Conservation (phyloP, 345 rosid genomes). For the Moricandia arvensis region DNA sequence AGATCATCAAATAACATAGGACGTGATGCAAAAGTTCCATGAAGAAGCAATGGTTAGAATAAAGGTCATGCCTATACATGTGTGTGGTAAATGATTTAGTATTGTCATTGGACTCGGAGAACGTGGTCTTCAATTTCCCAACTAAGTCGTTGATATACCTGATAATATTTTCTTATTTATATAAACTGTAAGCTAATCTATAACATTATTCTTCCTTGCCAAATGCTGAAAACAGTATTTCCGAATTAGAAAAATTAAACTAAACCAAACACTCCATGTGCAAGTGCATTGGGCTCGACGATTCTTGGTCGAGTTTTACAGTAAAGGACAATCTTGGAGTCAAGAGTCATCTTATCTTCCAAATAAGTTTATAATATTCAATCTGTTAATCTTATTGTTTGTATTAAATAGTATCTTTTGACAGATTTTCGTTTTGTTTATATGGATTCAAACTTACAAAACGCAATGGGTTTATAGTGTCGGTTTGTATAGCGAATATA, state of each 20-base stretch:
- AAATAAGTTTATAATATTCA: not conserved
- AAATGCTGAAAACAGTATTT: not conserved
- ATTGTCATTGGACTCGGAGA: not conserved
- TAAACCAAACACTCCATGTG: constrained; percentile 18
- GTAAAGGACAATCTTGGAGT: constrained; percentile 24
- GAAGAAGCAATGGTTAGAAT: not conserved
- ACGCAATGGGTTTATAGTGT: not conserved
- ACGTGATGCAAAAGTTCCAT: not conserved
- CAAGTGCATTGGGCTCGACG: constrained; percentile 15
- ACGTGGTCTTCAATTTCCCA: not conserved
- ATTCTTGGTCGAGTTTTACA: constrained; percentile 8
- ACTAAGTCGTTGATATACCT: not conserved
- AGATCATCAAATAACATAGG: not conserved
- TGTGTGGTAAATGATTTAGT: not conserved
- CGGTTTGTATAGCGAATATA: not conserved
- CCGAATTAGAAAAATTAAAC: too few species aligned
- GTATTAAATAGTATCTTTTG: not conserved
- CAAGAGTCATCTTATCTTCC: constrained; percentile 2
- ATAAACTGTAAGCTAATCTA: not conserved
- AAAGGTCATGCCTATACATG: not conserved
- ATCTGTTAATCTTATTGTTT: constrained; percentile 1
- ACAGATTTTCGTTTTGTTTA: not conserved
- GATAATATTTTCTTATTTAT: not conserved
- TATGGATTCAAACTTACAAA: not conserved
- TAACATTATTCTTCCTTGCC: not conserved